phyloP scores from a whole-genome alignment of 2,329 filamentous ascomycete genomes.

The Erysiphe pulchra region DNA sequence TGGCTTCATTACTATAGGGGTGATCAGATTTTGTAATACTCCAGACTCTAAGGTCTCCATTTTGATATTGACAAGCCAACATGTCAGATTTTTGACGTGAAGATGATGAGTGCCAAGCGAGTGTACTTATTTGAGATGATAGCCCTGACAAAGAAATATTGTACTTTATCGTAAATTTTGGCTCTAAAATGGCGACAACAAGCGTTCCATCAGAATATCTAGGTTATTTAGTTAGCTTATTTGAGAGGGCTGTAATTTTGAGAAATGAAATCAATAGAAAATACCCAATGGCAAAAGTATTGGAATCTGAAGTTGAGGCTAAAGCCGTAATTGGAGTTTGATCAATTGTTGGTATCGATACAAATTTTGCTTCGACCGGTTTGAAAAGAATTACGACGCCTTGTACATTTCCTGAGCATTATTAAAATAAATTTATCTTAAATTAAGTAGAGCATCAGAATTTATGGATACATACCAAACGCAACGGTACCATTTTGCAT shows the following conservation, averaged over 20 bases:
- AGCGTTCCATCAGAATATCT: constrained; percentile 93
- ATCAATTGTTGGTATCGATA: constrained; percentile 66
- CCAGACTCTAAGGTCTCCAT: constrained; percentile 88
- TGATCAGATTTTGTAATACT: constrained; percentile 60
- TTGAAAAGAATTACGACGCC: constrained; percentile 90
- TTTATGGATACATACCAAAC: constrained; percentile 41
- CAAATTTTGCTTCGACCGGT: constrained; percentile 73
- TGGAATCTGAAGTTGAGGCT: constrained; percentile 68
- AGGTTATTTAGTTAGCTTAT: constrained; percentile 3
- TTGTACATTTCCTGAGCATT: constrained; percentile 50
- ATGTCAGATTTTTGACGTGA: constrained; percentile 93
- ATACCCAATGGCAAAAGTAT: constrained; percentile 89
- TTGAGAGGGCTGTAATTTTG: neutral
- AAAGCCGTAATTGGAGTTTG: constrained; percentile 89
- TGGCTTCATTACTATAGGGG: constrained; percentile 29
- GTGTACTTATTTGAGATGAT: constrained; percentile 64
- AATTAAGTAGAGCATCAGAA: neutral
- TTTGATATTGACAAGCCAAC: constrained; percentile 75
- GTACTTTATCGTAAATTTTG: constrained; percentile 81
- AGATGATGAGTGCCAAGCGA: constrained; percentile 92
- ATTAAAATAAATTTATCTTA: constrained; percentile 3
- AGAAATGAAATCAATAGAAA: neutral
- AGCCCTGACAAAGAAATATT: constrained; percentile 64
- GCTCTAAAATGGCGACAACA: constrained; percentile 67
- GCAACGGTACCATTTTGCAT: constrained; percentile 94